Evolutionary conservation across 2,329 filamentous ascomycete species (phyloP).

Genomic region (Aspergillus clavatus): DNA sequence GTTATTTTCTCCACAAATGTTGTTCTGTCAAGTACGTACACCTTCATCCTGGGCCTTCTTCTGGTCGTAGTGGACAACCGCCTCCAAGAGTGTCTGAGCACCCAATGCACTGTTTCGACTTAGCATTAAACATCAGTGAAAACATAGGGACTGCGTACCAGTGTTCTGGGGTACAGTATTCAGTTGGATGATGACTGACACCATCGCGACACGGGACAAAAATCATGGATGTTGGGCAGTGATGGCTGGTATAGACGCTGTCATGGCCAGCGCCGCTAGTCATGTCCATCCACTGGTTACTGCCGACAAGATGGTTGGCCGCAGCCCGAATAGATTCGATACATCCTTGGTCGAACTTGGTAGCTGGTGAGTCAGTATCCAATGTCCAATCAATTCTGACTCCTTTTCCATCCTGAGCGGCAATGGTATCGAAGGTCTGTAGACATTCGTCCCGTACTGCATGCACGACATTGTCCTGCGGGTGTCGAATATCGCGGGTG

Average conservation of each 20-base stretch:
- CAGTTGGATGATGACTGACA: slow-evolving; percentile 55
- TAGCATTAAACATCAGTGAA: slow-evolving; percentile 1
- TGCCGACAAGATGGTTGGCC: slow-evolving; percentile 51
- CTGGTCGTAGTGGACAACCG: slow-evolving; percentile 37
- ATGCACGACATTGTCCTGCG: slow-evolving; percentile 50
- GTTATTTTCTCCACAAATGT: no score
- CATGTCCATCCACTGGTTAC: slow-evolving; percentile 44
- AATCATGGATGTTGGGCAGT: slow-evolving; percentile 58
- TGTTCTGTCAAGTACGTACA: neutral
- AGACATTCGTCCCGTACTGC: slow-evolving; percentile 52
- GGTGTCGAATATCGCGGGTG: slow-evolving; percentile 61
- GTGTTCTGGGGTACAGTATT: slow-evolving; percentile 50
- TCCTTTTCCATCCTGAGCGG: slow-evolving; percentile 49
- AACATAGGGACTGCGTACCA: slow-evolving; percentile 17
- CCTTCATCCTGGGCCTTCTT: neutral
- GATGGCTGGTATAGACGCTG: slow-evolving; percentile 52
- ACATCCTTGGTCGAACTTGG: slow-evolving; percentile 59
- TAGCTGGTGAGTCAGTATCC: slow-evolving; percentile 54
- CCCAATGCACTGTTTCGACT: slow-evolving; percentile 22
- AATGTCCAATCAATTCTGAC: slow-evolving; percentile 51
- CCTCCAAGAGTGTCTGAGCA: slow-evolving; percentile 47
- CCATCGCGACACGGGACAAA: slow-evolving; percentile 57
- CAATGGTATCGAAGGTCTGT: slow-evolving; percentile 52
- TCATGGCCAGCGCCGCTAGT: slow-evolving; percentile 58
- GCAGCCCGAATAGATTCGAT: slow-evolving; percentile 56